A percentile compares a stretch with the other conserved stretches of the same genome.
These are phyloP conservation scores for Phytopythium montanum DNA, from an alignment of 352 stramenopile genomes.

Conservation along the genomic window DNA sequence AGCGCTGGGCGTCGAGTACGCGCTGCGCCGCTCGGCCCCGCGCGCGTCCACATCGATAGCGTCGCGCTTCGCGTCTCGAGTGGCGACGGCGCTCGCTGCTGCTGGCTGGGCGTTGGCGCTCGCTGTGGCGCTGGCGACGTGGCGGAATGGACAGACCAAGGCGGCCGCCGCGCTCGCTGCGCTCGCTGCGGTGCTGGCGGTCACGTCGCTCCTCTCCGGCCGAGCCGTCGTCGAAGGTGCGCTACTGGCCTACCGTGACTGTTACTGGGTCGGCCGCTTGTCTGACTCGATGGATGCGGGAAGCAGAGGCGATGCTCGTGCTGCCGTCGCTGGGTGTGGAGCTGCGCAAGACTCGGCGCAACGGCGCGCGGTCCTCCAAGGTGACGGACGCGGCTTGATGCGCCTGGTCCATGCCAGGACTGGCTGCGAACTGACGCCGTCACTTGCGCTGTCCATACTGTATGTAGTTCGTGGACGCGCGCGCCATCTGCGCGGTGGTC, in stretches of 20 bases:
- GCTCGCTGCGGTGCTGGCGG: neutral
- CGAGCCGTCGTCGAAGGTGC: conserved; percentile 6
- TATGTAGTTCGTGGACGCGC: conserved; percentile 51
- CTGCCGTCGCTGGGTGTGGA: conserved; percentile 74
- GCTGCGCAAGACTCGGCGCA: conserved; percentile 53
- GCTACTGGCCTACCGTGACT: neutral
- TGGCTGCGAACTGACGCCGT: neutral
- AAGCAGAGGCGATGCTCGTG: conserved; percentile 75
- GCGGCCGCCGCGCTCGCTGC: neutral
- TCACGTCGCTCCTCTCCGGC: neutral
- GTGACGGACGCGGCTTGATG: conserved; percentile 5
- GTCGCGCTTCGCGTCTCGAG: neutral
- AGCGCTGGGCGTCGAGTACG: conserved; percentile 52
- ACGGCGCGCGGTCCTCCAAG: conserved; percentile 28
- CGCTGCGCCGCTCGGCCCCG: conserved; percentile 18
- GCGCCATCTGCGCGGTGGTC: conserved; percentile 57
- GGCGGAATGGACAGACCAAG: neutral
- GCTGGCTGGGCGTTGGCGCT: neutral
- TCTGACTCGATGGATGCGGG: neutral
- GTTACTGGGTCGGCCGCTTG: neutral
- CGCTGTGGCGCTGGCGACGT: neutral
- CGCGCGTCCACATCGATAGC: neutral
- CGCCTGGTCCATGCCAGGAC: neutral
- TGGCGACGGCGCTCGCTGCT: neutral
- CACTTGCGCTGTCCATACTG: neutral